phyloP scores from a whole-genome alignment of 2,329 filamentous ascomycete genomes.

The Fusarium musae region DNA sequence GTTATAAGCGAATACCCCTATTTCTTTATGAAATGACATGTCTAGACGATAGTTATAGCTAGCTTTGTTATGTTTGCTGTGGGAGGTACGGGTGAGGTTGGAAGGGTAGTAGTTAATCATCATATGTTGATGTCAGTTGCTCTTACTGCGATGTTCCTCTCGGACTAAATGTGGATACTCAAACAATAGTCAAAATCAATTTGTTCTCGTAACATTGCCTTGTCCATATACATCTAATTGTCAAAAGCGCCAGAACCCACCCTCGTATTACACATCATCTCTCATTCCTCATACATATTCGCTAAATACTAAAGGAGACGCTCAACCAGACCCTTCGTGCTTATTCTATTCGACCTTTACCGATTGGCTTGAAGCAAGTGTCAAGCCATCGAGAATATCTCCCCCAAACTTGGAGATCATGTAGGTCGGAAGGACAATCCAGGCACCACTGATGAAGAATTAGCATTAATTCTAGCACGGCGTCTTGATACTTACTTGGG shows the following conservation, averaged over 20 bases:
- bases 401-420: constrained; percentile 62
- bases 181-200: neutral
- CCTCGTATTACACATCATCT: neutral
- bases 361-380: constrained; percentile 49
- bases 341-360: constrained; percentile 15
- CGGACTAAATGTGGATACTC: neutral
- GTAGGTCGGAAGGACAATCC: constrained; percentile 64
- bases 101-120: neutral
- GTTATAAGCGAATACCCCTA: constrained; percentile 42
- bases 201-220: neutral
- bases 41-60: constrained; percentile 24
- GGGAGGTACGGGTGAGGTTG: neutral
- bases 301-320: neutral
- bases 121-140: neutral
- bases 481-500: constrained; percentile 60
- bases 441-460: constrained; percentile 57
- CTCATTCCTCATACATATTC: constrained; percentile 3
- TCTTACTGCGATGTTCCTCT: neutral
- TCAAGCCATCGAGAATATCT: constrained; percentile 61
- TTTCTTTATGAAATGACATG: constrained; percentile 34
- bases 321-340: too few relatives aligned
- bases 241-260: neutral
- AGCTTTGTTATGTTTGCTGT: constrained; percentile 23
- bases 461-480: neutral
- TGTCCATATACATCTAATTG: neutral